These are phyloP conservation scores for Phytopythium delawarense DNA, from an alignment of 352 stramenopile genomes.

Conservation along the genomic window DNA sequence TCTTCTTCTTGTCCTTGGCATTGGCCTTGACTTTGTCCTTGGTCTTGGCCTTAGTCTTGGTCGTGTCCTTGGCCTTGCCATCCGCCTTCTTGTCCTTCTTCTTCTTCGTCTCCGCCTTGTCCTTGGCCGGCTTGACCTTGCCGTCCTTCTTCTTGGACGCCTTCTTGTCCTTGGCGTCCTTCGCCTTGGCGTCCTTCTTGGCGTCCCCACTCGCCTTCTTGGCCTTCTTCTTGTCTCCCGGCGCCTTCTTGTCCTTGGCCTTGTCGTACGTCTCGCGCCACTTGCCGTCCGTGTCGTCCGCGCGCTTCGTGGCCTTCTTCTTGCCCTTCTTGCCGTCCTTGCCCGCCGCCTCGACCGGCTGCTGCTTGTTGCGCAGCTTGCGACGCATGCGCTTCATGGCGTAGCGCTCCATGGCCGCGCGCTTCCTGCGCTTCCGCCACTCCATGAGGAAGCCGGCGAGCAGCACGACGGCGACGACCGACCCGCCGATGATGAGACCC, in stretches of 20 bases:
- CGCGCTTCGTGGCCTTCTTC: conserved; percentile 26
- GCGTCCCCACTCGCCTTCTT: conserved; percentile 29
- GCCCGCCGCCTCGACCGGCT: conserved; percentile 76
- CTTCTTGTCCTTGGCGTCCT: conserved; percentile 16
- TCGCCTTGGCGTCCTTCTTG: conserved; percentile 31
- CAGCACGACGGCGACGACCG: conserved; percentile 71
- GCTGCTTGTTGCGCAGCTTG: conserved; percentile 90
- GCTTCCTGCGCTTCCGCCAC: conserved; percentile 89
- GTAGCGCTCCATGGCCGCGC: conserved; percentile 91
- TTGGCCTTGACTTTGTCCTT: conserved; percentile 7
- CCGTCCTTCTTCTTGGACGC: conserved; percentile 16
- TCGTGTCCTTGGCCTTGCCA: neutral
- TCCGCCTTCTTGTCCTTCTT: conserved; percentile 19
- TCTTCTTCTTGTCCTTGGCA: conserved; percentile 11
- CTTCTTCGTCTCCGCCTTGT: conserved; percentile 12
- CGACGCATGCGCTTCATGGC: conserved; percentile 92
- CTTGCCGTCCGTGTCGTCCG: conserved; percentile 48
- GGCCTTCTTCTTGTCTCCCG: conserved; percentile 47
- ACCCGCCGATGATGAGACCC: conserved; percentile 79
- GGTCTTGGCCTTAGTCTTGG: conserved; percentile 11
- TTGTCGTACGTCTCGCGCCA: conserved; percentile 75
- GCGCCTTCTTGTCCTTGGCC: conserved; percentile 47
- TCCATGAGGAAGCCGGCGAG: conserved; percentile 85
- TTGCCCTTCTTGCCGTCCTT: conserved; percentile 61
- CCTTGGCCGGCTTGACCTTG: conserved; percentile 14